Evolutionary conservation across 1,284 basidiomycete genomes (phyloP), one percentile per base, ranked within the genome.

Genomic region (Naganishia sp.): DNA sequence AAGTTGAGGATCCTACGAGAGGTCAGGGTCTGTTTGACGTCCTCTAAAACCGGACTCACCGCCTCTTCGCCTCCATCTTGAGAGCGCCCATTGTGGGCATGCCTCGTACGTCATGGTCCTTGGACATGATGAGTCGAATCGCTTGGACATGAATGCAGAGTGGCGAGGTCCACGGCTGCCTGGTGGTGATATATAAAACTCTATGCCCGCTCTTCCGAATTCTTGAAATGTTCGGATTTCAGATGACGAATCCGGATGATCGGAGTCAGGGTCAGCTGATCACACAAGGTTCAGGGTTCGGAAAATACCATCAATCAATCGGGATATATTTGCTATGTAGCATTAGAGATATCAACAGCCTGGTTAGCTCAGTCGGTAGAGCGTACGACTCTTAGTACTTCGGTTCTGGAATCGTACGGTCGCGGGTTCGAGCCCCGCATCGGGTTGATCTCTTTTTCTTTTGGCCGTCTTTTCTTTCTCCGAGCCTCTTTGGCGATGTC

Each of bases 301-400:
- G 21, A 21, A 21, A 21, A 21, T 21, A 21, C 21, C 21, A 21
- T 21, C 21, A 21, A 21, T n/a, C n/a, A n/a, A n/a, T 21, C 21
- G 21, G 21, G 21, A 21, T 21, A 21, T 21, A 21, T 21, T 21
- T 0, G 21, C 21, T 21, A 21, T 21, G 21, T 21, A 21, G 21
- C 21, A 21, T 21, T 21, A 21, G 21, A 21, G 21, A 36, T 1
- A 36, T 39, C 43, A 46, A 57, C 45, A 48, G 57, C 57, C 57
- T 60, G 57, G 57, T 60, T 60, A 60, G 57, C 57, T 60, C 57
- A 60, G 57, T 60, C 57, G 57, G 57, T 60, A 60, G 57, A 60
- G 57, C 57, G 57, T 50, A 60, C 57, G 57, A 60, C 57, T 60
- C 57, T 60, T 60, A 60, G 36, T 39, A 39, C 39, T 49, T 7